Base-by-base conservation (phyloP, 768 basidiomycete species). In the Tylopilus sp. region DNA sequence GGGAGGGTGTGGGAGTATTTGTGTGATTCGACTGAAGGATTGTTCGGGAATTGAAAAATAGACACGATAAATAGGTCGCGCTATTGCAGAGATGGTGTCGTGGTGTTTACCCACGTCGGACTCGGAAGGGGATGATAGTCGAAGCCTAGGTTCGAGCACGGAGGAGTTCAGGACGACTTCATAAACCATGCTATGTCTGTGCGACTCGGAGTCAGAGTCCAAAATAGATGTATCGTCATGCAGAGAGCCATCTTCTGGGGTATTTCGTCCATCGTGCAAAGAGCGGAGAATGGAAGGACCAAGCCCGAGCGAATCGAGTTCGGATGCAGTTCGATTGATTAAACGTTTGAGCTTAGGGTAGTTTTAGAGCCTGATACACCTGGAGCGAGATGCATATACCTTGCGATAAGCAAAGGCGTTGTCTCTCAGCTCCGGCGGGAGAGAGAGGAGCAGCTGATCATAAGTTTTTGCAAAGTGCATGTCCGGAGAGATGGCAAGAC, bases 351-450 rank as follows among this genome's bases (percentile, higher is more conserved):
- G 82, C 88, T 95, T 26, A 26, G 18, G 6, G 6, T 8, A 7
- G 35, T 25, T 28, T 15, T 13, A 21, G 15, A 33, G 13, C 15
- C 31, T 2, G 40, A 12, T 20, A 11, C 12, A 15, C 11, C 28
- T 6, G 2, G 2, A 23, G 17, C 18, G 15, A 15, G n/a, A 18
- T 4, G 1, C 51, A 12, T 26, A 88, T 26, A 88, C 90, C 74
- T 85, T 83, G 28, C 88, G 77, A 64, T 97, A 97, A 64, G 92
- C 83, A 48, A 97, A 86, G 1, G 89, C 85, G 64, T 83, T 86
- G 20, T 85, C 77, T 23, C 82, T 76, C 59, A 94, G 76, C 49
- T 92, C 89, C 31, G 83, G 81, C 0, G 93, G 91, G 12, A 95
- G 79, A 7, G 77, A 77, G 47, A 75, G 67, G 28, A 90, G 72